Evolutionary conservation across 2,329 filamentous ascomycete genomes (phyloP), one percentile per base, ranked within the genome.

Genomic region (Neofusicoccum sp.): DNA sequence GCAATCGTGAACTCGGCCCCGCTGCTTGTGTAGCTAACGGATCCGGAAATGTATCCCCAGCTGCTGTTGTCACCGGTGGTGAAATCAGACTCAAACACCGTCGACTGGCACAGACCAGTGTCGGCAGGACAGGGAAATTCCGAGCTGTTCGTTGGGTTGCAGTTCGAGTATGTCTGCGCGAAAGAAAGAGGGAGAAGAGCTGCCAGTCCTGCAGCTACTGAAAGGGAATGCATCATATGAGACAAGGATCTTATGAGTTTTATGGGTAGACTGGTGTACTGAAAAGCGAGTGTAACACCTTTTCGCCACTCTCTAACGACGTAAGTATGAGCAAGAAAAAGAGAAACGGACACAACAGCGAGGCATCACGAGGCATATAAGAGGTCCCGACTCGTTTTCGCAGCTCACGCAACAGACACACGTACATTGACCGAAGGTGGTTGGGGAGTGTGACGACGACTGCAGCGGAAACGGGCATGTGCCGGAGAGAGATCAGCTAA

Each of bases 1-100:
- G 74, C 78, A 77, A 96, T 88, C 56, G 84, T 88, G 78, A 93
- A 92, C 63, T 83, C 78, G 52, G 89, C 89, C 36, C 89, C 90
- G 0, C 84, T 76, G 41, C 80, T 71, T 56, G 83, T 81, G 71
- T 87, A 92, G 7, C 77, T 76, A 58, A 93, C 80, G 6, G 76
- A 76, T 45, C 89, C 89, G 56, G 85, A 86, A 1, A 84, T 87
- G 48, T 85, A 85, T 64, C 87, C 85, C 85, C 87, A 92, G 81
- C 68, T 85, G 52, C 73, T 69, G 73, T 60, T 64, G 28, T 62
- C 79, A 11, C 73, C 74, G 29, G 78, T 83, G 72, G 87, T 80
- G 70, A 81, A 79, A 69, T 81, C 75, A 62, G 75, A 71, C 29
- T 67, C 70, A 68, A 77, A 80, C 9, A 36, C 54, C 59, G 73